phyloP scores from a whole-genome alignment of 805 yeast genomes.

The Kodamaea hsintzibuensis region DNA sequence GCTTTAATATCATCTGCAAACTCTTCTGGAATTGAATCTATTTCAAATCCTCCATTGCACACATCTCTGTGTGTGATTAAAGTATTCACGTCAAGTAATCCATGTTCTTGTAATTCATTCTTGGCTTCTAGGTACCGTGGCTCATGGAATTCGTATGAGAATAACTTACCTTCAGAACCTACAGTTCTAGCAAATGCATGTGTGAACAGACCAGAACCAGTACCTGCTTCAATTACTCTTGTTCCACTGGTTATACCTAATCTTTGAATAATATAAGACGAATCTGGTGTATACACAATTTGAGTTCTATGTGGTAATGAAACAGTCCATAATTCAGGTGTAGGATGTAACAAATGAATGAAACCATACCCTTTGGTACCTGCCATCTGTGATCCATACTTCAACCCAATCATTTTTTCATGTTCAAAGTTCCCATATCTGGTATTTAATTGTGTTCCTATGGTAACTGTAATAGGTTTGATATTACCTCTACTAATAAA shows the following conservation, averaged over 20 bases:
- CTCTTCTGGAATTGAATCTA: slow-evolving; percentile 34
- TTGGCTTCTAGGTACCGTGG: slow-evolving; percentile 79
- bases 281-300: slow-evolving; percentile 94
- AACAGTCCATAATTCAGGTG: slow-evolving; percentile 95
- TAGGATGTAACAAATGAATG: slow-evolving; percentile 84
- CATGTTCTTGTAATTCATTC: slow-evolving; percentile 74
- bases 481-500: slow-evolving; percentile 80
- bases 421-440: slow-evolving; percentile 92
- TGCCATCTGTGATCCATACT: slow-evolving; percentile 83
- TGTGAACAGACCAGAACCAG: slow-evolving; percentile 95
- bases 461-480: slow-evolving; percentile 66
- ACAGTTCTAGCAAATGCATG: slow-evolving; percentile 89
- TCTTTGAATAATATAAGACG: slow-evolving; percentile 85
- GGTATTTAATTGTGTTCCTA: slow-evolving; percentile 70
- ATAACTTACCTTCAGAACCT: slow-evolving; percentile 59
- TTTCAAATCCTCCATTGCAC: slow-evolving; percentile 79
- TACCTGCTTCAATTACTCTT: slow-evolving; percentile 92
- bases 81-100: slow-evolving; percentile 52
- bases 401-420: slow-evolving; percentile 72
- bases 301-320: slow-evolving; percentile 97
- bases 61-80: slow-evolving; percentile 87
- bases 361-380: slow-evolving; percentile 78
- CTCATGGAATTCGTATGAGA: slow-evolving; percentile 89
- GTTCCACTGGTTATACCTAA: slow-evolving; percentile 72
- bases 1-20: slow-evolving; percentile 46